Evolutionary conservation across 2,329 filamentous ascomycete genomes (phyloP), one percentile per base, ranked within the genome.

Genomic region (Botryotinia globosa): DNA sequence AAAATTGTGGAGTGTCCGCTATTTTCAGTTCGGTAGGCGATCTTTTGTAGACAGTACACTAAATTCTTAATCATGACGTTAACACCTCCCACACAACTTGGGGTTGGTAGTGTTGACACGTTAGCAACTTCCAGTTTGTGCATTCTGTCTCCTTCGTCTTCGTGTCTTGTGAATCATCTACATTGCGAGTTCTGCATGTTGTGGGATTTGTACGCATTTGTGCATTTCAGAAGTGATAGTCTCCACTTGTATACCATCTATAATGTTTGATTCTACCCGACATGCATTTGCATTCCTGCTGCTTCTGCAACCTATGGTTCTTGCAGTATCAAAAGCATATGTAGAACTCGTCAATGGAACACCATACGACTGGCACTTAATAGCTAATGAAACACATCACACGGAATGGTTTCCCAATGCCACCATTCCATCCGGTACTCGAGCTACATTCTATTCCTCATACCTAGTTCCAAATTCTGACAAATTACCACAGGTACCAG

Each of bases 351-450:
- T 75, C 51, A 78, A 77, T 64, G 71, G 64, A 20, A 76, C 74
- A 20, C 77, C 77, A 2, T 77, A 77, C 63, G 72, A 76, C 29
- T 77, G 77, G 76, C 74, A 71, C 16, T 67, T 77, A 1, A 74
- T 69, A 14, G 68, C 68, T 34, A 59, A 44, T 3, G 73, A 77
- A 58, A 56, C 68, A 34, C 74, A 75, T 61, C 76, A 75, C 29
- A 77, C 78, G 75, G 67, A 74, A 32, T 77, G 74, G 75, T 69
- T 68, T 3, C 74, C 74, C 14, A 56, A 69, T 32, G 12, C 42
- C 4, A 42, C 61, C 6, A 76, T 77, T 25, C 64, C 71, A 22
- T 72, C 74, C 7, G 73, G 73, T 73, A 64, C 51, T 22, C 37
- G 4, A 34, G 8, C 10, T 7, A 42, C 62, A 22, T 4, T 5